A percentile compares a stretch with the other conserved stretches of the same genome.
Evolutionary conservation across 495 filamentous ascomycete genomes (phyloP).

Genomic region (Penicillium turbatum): DNA sequence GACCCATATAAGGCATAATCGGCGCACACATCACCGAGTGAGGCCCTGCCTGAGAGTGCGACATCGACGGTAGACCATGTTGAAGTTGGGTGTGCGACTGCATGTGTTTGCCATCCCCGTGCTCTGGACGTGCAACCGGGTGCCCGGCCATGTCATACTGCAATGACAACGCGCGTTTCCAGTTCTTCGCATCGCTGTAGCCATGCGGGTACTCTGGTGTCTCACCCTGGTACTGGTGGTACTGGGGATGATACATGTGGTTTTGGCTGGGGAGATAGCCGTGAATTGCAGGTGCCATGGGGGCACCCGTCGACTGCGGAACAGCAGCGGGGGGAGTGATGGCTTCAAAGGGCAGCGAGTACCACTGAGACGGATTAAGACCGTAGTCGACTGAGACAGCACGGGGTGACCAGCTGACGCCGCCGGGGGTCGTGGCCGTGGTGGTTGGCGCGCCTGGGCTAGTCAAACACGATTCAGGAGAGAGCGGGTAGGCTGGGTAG

Average conservation of each 20-base stretch:
- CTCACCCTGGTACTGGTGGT: constrained; percentile 14
- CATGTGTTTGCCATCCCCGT: constrained; percentile 23
- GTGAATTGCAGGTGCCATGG: constrained; percentile 22
- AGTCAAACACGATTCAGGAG: constrained; percentile 25
- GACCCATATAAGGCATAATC: constrained; percentile 27
- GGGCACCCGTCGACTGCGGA: constrained; percentile 25
- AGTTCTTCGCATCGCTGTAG: constrained; percentile 29
- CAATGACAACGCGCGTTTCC: constrained; percentile 33
- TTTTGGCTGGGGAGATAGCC: constrained; percentile 18
- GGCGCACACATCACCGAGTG: constrained; percentile 34
- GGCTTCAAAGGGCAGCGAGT: constrained; percentile 31
- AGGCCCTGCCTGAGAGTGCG: constrained; percentile 23
- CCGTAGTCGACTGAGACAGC: constrained; percentile 26
- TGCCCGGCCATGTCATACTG: constrained; percentile 28
- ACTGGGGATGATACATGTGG: constrained; percentile 20
- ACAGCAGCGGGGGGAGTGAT: constrained; percentile 24
- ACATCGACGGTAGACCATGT: constrained; percentile 21
- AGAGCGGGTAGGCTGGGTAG: constrained; percentile 27
- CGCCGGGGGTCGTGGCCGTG: constrained; percentile 9
- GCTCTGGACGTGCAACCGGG: constrained; percentile 19
- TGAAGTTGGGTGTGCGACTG: constrained; percentile 12
- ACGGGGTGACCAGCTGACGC: constrained; percentile 20
- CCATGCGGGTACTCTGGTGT: constrained; percentile 19
- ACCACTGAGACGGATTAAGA: constrained; percentile 29
- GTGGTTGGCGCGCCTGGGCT: constrained; percentile 17